phyloP scores from a whole-genome alignment of 257 asterid species.

The Nicotiana attenuata region DNA sequence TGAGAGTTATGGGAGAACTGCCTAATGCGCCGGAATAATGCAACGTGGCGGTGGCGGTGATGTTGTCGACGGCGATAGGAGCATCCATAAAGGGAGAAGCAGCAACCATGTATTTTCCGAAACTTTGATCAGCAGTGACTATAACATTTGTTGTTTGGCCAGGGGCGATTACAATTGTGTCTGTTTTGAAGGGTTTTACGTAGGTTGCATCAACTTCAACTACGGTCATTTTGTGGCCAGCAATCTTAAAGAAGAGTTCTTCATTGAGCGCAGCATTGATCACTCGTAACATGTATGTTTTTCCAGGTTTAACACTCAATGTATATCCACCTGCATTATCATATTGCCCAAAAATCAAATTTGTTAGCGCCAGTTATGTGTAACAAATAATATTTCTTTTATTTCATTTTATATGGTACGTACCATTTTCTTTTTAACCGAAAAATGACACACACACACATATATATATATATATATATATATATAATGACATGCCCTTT shows the following conservation, averaged over 20 bases:
- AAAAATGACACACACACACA: too few relatives aligned
- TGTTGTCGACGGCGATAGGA: constrained; percentile 58
- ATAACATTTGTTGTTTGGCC: constrained; percentile 89
- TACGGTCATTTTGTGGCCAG: constrained; percentile 72
- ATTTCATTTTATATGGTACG: too few relatives aligned
- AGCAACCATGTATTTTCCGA: constrained; percentile 66
- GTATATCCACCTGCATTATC: constrained; percentile 48
- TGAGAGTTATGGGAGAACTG: constrained; percentile 32
- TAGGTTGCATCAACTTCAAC: constrained; percentile 92
- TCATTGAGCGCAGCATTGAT: constrained; percentile 94
- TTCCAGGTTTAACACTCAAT: constrained; percentile 59
- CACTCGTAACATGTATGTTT: constrained; percentile 69
- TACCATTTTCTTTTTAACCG: too few relatives aligned
- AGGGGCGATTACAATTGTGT: constrained; percentile 62
- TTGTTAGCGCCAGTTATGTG: too few relatives aligned
- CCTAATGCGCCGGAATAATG: constrained; percentile 64
- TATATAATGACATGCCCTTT: too few relatives aligned
- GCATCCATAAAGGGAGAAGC: constrained; percentile 84
- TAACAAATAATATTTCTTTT: too few relatives aligned
- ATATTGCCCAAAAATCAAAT: background rate
- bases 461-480: too few relatives aligned
- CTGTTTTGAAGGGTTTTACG: constrained; percentile 80
- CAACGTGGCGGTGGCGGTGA: constrained; percentile 74
- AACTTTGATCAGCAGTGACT: constrained; percentile 41
- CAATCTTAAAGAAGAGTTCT: constrained; percentile 85